Percentiles rank a stretch among this genome's conserved stretches.
phyloP scores from a whole-genome alignment of 257 asterid species.

The Ocimum tenuiflorum region DNA sequence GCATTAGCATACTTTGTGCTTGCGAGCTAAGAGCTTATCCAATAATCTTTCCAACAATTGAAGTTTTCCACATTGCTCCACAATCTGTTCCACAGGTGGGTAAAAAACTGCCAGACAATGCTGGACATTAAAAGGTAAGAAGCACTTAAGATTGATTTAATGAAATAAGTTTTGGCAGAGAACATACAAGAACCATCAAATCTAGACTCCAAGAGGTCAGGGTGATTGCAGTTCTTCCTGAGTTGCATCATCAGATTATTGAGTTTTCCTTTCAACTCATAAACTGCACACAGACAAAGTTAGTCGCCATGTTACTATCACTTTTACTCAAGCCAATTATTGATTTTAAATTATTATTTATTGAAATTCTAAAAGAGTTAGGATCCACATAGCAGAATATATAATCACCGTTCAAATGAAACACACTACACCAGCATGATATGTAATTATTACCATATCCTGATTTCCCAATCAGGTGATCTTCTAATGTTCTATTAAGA shows the following conservation, averaged over 20 bases:
- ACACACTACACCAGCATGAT: background rate
- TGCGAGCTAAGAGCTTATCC: conserved; percentile 61
- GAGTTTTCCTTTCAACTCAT: conserved; percentile 65
- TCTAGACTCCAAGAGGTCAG: conserved; percentile 87
- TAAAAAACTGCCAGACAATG: conserved; percentile 39
- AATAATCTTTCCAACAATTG: conserved; percentile 67
- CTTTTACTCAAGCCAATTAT: too few species aligned
- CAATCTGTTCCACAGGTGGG: conserved; percentile 81
- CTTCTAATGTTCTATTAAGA: conserved; percentile 64
- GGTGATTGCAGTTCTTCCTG: conserved; percentile 96
- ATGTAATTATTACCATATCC: conserved; percentile 37
- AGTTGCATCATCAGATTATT: conserved; percentile 86
- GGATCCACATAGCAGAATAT: background rate
- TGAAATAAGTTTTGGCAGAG: conserved; percentile 6
- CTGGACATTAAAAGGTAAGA: background rate
- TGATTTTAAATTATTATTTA: too few species aligned
- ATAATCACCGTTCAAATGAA: background rate
- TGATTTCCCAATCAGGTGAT: conserved; percentile 43
- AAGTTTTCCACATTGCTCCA: conserved; percentile 93
- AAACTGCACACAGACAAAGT: conserved; percentile 43
- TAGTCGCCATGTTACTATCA: too few species aligned
- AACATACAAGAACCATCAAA: conserved; percentile 79
- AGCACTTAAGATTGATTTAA: background rate
- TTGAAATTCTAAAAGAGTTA: too few species aligned
- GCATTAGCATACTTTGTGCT: conserved; percentile 58